Percentiles rank a stretch among this genome's conserved stretches.
Conservation (phyloP, 2,329 filamentous ascomycete genomes). For the Fonsecaea monophora region DNA sequence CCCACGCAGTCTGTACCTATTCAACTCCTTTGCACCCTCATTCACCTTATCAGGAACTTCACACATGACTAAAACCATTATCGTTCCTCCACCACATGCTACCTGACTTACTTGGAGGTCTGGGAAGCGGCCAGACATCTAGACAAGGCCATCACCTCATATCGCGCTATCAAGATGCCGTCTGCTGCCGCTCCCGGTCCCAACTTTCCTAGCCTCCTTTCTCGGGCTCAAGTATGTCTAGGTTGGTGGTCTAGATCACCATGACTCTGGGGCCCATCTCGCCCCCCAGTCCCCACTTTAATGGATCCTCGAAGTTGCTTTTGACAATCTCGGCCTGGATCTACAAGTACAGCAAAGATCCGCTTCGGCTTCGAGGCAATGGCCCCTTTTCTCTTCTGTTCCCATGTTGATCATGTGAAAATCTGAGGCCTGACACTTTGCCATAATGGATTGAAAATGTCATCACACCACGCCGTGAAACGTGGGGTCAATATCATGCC, state of each 20-base stretch:
- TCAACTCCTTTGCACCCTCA: background rate
- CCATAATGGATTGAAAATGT: constrained; percentile 1
- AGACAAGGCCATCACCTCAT: background rate
- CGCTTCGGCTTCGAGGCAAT: background rate
- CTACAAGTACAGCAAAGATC: background rate
- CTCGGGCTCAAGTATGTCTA: background rate
- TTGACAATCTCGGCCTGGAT: background rate
- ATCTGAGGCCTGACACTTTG: background rate
- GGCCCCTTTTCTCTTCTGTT: background rate
- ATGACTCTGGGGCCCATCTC: background rate
- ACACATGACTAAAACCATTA: constrained; percentile 1
- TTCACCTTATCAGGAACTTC: background rate
- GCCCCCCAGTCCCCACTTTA: background rate
- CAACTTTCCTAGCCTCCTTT: background rate
- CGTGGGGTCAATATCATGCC: constrained; percentile 9
- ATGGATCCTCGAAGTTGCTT: background rate
- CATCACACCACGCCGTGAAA: constrained; percentile 14
- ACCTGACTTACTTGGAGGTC: background rate
- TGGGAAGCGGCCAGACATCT: background rate
- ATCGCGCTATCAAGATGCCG: background rate
- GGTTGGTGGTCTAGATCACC: background rate
- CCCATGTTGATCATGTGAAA: constrained; percentile 1
- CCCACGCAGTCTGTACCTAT: background rate
- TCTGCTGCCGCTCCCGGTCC: background rate
- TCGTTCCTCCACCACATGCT: background rate